A percentile compares a stretch with the other conserved stretches of the same genome.
These are phyloP conservation scores for Lachnellula occidentalis DNA, from an alignment of 2,329 filamentous ascomycete species.

Conservation along the genomic window DNA sequence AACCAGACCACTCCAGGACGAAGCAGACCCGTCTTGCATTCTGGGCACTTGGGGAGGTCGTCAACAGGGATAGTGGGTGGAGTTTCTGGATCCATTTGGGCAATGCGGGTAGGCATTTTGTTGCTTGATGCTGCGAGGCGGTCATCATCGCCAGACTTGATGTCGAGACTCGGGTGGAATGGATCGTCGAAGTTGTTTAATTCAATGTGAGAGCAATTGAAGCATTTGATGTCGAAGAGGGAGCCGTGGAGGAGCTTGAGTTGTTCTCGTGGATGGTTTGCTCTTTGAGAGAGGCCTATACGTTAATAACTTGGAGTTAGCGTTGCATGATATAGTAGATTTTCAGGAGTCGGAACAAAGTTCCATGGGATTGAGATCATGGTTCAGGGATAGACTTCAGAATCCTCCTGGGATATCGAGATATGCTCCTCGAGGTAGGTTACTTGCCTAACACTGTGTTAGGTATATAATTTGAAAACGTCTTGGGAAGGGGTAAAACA, in stretches of 20 bases:
- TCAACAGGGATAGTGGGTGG: slow-evolving; percentile 3
- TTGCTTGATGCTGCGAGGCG: slow-evolving; percentile 31
- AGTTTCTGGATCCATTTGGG: slow-evolving; percentile 1
- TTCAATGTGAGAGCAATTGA: slow-evolving; percentile 62
- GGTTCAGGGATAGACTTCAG: too few species aligned
- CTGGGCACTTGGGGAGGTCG: slow-evolving; percentile 65
- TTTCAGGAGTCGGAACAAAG: too few species aligned
- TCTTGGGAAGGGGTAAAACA: too few species aligned
- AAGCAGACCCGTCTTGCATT: slow-evolving; percentile 45
- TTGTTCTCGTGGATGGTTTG: slow-evolving; percentile 61
- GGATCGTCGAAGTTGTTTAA: slow-evolving; percentile 69
- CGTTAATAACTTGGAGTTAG: too few species aligned
- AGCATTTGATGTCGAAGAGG: slow-evolving; percentile 78
- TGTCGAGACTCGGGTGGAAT: slow-evolving; percentile 66
- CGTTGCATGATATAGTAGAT: too few species aligned
- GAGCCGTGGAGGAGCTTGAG: slow-evolving; percentile 76
- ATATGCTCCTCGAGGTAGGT: too few species aligned
- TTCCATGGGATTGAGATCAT: too few species aligned
- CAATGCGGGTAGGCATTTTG: background rate
- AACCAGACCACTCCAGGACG: slow-evolving; percentile 91
- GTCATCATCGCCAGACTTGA: slow-evolving; percentile 30
- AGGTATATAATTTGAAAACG: too few species aligned
- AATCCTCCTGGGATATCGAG: too few species aligned
- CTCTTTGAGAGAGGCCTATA: slow-evolving; percentile 55
- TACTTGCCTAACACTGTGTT: too few species aligned